phyloP scores from a whole-genome alignment of 75 land plant species.

The Ceratopteris richardii region DNA sequence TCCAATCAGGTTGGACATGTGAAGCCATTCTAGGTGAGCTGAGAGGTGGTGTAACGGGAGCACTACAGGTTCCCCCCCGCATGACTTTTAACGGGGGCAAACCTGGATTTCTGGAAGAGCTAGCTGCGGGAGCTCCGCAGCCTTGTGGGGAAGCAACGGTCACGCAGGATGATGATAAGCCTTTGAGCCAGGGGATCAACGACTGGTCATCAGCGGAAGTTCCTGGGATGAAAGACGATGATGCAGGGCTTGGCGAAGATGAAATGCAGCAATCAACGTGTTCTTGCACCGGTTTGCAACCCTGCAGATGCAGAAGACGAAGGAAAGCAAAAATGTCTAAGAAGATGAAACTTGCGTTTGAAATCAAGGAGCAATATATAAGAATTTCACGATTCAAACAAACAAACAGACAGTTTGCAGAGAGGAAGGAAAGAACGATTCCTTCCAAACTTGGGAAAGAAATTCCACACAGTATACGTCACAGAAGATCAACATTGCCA shows the following conservation, averaged over 20 bases:
- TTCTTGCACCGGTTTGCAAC: conserved; percentile 1
- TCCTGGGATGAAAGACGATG: background rate
- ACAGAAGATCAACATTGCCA: no score
- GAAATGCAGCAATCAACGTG: background rate
- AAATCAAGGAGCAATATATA: no score
- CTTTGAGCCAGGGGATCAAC: conserved; percentile 33
- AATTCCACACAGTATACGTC: no score
- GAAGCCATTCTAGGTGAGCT: conserved; percentile 13
- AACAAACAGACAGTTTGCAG: no score
- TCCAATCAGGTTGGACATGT: conserved; percentile 19
- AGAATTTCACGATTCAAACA: no score
- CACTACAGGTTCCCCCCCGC: conserved; percentile 21
- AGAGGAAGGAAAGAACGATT: no score
- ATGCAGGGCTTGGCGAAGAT: conserved; percentile 1
- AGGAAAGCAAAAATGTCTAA: no score
- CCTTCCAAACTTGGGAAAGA: no score
- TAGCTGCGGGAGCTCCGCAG: background rate
- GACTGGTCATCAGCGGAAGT: conserved; percentile 11
- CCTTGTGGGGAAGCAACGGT: background rate
- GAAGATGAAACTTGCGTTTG: no score
- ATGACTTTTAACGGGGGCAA: conserved; percentile 19
- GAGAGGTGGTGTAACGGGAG: conserved; percentile 31
- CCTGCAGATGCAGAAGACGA: background rate
- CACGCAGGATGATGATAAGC: conserved; percentile 10
- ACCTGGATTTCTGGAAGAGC: conserved; percentile 14